phyloP scores from a whole-genome alignment of 2,329 filamentous ascomycete genomes.

The Tolypocladium album region DNA sequence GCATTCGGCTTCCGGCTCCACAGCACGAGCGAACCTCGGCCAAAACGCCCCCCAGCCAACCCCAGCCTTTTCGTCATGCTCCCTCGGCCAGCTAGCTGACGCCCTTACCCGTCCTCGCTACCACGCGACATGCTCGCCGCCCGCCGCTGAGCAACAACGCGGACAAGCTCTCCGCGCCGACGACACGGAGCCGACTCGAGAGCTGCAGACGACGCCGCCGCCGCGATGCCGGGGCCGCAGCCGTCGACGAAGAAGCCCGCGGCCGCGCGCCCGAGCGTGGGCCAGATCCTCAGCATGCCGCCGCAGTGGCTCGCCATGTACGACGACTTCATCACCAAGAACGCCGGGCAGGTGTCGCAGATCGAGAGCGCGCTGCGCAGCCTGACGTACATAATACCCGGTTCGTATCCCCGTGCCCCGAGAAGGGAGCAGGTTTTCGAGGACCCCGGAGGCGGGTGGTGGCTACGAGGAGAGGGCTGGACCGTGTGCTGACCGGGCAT shows the following conservation, averaged over 20 bases:
- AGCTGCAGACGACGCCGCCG: not conserved
- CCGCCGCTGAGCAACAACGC: not conserved
- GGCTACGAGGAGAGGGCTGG: not conserved
- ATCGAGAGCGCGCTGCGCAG: slow-evolving; percentile 90
- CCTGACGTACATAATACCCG: slow-evolving; percentile 91
- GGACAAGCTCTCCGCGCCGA: not conserved
- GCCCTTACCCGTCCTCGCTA: too few species aligned
- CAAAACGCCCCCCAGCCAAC: not conserved
- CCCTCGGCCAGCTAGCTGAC: not conserved
- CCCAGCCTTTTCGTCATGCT: not conserved
- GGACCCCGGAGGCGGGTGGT: too few species aligned
- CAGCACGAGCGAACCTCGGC: not conserved
- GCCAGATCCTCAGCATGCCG: slow-evolving; percentile 42
- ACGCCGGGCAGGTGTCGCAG: slow-evolving; percentile 85
- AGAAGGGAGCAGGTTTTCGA: too few species aligned
- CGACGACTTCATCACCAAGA: slow-evolving; percentile 87
- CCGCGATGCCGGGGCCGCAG: not conserved
- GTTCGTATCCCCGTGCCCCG: slow-evolving; percentile 23
- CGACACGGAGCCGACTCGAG: not conserved
- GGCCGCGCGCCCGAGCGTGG: slow-evolving; percentile 10
- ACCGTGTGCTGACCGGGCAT: not conserved
- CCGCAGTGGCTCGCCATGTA: slow-evolving; percentile 62
- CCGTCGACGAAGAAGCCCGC: not conserved
- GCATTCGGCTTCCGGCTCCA: not conserved
- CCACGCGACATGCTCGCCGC: not conserved